These are phyloP conservation scores for Paramecium sexaurelia DNA, from an alignment of 73 alveolate species.

Conservation along the genomic window DNA sequence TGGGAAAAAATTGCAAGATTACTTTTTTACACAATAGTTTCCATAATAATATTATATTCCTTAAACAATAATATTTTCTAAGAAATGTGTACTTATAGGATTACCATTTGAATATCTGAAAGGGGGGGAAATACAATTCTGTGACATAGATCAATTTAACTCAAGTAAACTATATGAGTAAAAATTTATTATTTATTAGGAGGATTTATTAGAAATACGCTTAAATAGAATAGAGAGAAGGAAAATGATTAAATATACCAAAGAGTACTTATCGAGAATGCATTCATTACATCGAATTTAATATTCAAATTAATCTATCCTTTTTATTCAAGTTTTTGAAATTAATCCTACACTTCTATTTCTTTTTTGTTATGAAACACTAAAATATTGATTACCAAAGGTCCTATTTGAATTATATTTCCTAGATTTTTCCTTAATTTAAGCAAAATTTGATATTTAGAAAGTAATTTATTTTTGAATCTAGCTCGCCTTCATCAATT, in stretches of 20 bases:
- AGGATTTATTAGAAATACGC: neutral
- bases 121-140: neutral
- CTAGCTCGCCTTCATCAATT: conserved; percentile 7
- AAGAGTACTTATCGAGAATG: neutral
- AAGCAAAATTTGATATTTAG: neutral
- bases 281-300: neutral
- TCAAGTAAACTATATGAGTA: neutral
- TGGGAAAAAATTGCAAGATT: neutral
- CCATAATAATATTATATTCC: neutral
- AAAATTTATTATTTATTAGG: neutral
- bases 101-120: conserved; percentile 8
- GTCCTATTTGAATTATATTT: conserved; percentile 38
- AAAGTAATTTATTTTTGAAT: neutral
- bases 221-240: conserved; percentile 18
- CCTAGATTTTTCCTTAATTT: neutral
- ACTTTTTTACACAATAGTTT: neutral
- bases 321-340: neutral
- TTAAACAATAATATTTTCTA: neutral
- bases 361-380: neutral
- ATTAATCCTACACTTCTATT: conserved; percentile 17
- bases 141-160: neutral
- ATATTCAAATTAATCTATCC: neutral
- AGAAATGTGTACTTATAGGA: neutral
- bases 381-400: conserved; percentile 14
- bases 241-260: neutral